Conservation (phyloP, 345 rosid genomes). For the Eucalyptus grandis region DNA sequence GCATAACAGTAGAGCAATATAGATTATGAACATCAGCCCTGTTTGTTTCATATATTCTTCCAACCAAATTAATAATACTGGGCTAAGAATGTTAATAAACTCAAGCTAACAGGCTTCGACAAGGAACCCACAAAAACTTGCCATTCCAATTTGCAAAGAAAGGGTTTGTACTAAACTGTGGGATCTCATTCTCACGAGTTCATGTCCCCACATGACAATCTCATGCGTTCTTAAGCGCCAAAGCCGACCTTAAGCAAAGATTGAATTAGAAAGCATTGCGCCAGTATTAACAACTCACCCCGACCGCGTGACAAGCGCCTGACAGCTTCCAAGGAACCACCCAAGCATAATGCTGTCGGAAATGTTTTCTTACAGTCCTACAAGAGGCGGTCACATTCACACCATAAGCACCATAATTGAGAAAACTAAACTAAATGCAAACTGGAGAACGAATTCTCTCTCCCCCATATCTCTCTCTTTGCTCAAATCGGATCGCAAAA, state of each 20-base stretch:
- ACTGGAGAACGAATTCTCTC: neutral
- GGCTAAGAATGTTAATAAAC: neutral
- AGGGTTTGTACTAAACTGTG: neutral
- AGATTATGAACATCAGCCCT: neutral
- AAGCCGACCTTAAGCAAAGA: neutral
- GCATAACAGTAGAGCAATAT: neutral
- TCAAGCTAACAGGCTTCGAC: neutral
- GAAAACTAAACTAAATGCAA: neutral
- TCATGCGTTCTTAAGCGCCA: neutral
- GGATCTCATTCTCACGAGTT: neutral
- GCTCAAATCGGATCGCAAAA: neutral
- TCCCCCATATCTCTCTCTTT: neutral
- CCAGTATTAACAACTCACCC: conserved; percentile 28
- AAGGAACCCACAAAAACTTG: neutral
- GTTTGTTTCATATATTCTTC: neutral
- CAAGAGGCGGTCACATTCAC: neutral
- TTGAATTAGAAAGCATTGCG: neutral
- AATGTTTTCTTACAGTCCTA: conserved; percentile 87
- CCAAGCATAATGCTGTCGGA: conserved; percentile 73
- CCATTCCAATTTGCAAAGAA: neutral
- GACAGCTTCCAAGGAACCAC: conserved; percentile 71
- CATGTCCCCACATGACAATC: neutral
- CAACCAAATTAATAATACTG: neutral
- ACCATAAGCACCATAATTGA: neutral
- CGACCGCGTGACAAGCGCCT: conserved; percentile 45